phyloP scores from a whole-genome alignment of 1,284 basidiomycete species.

The Puccinia coronata region DNA sequence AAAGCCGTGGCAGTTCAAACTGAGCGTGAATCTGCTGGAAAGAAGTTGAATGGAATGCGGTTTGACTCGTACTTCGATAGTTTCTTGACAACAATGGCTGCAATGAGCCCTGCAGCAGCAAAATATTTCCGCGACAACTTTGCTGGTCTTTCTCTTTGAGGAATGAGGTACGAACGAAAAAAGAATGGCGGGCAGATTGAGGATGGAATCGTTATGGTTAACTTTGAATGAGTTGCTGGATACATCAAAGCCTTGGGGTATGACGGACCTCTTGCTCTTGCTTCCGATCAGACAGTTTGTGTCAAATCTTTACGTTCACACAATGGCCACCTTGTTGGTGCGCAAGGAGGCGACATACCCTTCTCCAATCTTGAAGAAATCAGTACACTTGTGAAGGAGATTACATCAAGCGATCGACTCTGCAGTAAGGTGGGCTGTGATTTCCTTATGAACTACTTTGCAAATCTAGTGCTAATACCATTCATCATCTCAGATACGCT shows the following conservation, averaged over 20 bases:
- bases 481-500: background rate
- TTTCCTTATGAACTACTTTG: background rate
- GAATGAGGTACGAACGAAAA: background rate
- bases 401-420: background rate
- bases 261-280: conserved; percentile 8
- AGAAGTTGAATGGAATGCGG: conserved; percentile 11
- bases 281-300: conserved; percentile 24
- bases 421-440: background rate
- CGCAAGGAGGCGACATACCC: conserved; percentile 19
- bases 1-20: background rate
- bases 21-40: conserved; percentile 17
- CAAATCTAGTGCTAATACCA: background rate
- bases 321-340: conserved; percentile 22
- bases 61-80: conserved; percentile 12
- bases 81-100: conserved; percentile 28
- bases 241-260: conserved; percentile 17
- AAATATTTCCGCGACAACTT: conserved; percentile 12
- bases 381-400: background rate
- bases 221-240: conserved; percentile 10
- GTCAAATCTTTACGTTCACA: conserved; percentile 10
- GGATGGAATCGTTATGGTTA: background rate
- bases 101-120: conserved; percentile 18
- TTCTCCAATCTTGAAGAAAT: background rate
- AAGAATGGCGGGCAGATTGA: conserved; percentile 8
- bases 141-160: background rate